Conservation (phyloP, 306 rosid genomes). For the Dalbergia cultrata region DNA sequence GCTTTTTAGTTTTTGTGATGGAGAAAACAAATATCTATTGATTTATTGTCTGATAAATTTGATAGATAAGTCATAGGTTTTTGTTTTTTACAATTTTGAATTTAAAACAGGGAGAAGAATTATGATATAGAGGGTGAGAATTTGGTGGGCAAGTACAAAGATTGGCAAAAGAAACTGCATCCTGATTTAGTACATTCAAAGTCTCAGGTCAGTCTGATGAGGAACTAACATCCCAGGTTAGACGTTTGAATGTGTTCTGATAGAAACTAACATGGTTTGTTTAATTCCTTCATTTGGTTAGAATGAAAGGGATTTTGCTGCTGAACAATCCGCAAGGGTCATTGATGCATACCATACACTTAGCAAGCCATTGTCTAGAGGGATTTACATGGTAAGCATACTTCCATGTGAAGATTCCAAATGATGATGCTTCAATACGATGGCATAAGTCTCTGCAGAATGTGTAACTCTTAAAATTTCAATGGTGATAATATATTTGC, state of each 20-base stretch:
- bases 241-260: constrained; percentile 15
- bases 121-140: constrained; percentile 67
- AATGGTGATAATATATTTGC: constrained; percentile 29
- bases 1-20: background rate
- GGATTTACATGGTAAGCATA: constrained; percentile 76
- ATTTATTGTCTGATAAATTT: constrained; percentile 18
- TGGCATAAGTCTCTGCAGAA: background rate
- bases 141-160: constrained; percentile 84
- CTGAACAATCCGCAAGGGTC: constrained; percentile 92
- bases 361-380: constrained; percentile 83
- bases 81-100: background rate
- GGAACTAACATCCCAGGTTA: background rate
- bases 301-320: constrained; percentile 90
- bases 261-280: constrained; percentile 33
- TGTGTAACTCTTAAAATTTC: constrained; percentile 33
- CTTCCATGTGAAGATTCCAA: constrained; percentile 12
- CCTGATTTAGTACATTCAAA: constrained; percentile 98
- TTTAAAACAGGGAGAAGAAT: constrained; percentile 71
- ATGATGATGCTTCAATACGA: constrained; percentile 26
- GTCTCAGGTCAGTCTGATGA: constrained; percentile 69
- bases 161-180: constrained; percentile 96
- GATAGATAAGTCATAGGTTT: background rate
- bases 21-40: constrained; percentile 25
- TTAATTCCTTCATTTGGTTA: constrained; percentile 47
- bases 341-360: constrained; percentile 88